Percentiles rank a stretch among this genome's conserved stretches.
Evolutionary conservation across 2,329 filamentous ascomycete genomes (phyloP).

Genomic region (Cytospora piceae): DNA sequence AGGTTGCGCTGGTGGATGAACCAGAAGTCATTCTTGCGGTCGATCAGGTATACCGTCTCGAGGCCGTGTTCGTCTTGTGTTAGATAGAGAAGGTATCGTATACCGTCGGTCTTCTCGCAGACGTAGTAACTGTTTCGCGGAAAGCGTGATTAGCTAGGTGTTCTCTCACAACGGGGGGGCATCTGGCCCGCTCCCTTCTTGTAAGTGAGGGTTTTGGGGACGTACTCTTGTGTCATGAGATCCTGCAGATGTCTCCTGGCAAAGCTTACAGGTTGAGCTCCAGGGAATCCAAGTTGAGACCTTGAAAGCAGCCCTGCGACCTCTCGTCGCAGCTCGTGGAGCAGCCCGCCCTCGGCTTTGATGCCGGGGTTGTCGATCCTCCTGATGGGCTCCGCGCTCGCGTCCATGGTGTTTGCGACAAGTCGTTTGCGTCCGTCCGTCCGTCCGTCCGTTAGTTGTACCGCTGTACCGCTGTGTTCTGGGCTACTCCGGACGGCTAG

Average conservation of each 20-base stretch:
- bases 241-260: conserved; percentile 79
- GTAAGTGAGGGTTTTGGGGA: conserved; percentile 11
- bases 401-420: conserved; percentile 27
- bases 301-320: conserved; percentile 78
- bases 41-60: conserved; percentile 89
- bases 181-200: not conserved
- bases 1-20: conserved; percentile 70
- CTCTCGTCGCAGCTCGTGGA: conserved; percentile 67
- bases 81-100: conserved; percentile 92
- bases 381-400: conserved; percentile 44
- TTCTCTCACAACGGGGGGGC: too few species aligned
- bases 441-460: conserved; percentile 6
- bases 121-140: conserved; percentile 74
- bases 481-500: conserved; percentile 6
- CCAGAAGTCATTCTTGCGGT: conserved; percentile 98
- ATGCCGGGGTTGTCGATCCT: conserved; percentile 66
- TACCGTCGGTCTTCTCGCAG: conserved; percentile 97
- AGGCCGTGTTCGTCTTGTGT: conserved; percentile 63
- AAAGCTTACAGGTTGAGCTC: conserved; percentile 94
- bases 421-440: conserved; percentile 1
- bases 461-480: conserved; percentile 4
- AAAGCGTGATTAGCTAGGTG: not conserved
- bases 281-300: conserved; percentile 73
- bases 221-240: conserved; percentile 75
- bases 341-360: conserved; percentile 64